Evolutionary conservation across 2,329 filamentous ascomycete genomes (phyloP).

Genomic region (Paraconiothyrium sp.): DNA sequence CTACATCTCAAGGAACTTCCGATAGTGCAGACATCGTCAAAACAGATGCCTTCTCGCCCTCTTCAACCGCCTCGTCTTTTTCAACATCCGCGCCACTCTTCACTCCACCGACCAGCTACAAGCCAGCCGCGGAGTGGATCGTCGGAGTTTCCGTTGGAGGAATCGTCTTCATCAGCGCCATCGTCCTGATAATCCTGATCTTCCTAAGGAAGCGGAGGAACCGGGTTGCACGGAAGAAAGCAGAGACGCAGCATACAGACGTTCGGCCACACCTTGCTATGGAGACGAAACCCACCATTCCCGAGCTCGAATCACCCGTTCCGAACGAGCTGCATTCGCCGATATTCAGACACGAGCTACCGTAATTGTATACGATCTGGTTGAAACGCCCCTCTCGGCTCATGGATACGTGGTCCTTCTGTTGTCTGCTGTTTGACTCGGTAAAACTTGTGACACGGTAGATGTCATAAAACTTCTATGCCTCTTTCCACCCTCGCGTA

Average conservation of each 20-base stretch:
- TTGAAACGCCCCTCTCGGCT: not conserved
- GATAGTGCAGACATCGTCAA: not conserved
- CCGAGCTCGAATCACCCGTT: not conserved
- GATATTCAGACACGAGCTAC: not conserved
- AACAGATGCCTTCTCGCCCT: not conserved
- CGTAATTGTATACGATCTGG: not conserved
- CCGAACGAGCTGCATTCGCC: not conserved
- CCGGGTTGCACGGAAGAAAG: not conserved
- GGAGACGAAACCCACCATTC: not conserved
- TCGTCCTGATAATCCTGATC: not conserved
- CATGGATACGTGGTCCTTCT: too few relatives aligned
- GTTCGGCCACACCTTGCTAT: not conserved
- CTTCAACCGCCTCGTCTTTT: not conserved
- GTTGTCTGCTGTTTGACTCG: too few relatives aligned
- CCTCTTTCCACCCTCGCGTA: too few relatives aligned
- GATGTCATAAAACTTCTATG: too few relatives aligned
- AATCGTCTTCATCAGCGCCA: not conserved
- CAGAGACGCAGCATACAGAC: not conserved
- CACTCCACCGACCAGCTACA: not conserved
- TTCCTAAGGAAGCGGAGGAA: not conserved
- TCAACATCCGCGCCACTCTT: not conserved
- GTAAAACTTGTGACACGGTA: too few relatives aligned
- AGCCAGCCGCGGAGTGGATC: not conserved
- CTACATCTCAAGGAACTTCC: not conserved
- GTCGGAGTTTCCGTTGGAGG: not conserved